Evolutionary conservation across 1,139 yeast genomes (phyloP), one percentile per base, ranked within the genome.

Genomic region (Yamadazyma conglobata): DNA sequence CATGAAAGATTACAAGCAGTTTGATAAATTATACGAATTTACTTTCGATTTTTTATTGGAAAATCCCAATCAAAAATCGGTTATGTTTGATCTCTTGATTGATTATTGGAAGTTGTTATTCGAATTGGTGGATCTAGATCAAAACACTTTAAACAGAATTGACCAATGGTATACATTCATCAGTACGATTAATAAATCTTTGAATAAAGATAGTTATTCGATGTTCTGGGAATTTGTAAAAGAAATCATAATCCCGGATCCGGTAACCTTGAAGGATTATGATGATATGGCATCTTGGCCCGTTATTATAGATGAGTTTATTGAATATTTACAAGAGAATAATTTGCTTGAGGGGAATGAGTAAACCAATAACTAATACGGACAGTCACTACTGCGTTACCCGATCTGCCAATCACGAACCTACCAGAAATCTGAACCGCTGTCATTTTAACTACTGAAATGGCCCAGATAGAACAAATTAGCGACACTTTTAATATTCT

Each of bases 251-350:
- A 54, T 64, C 2, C 42, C 53, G 1, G 84, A 81, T 43, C 77
- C 83, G 0, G 49, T 54, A 1, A 32, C 35, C 3, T 60, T 83
- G 11, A 52, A 56, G 8, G 62, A 56, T 3, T 88, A 87, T 54
- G 89, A 83, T 46, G 93, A 82, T 42, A 68, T 73, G 52, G 88
- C 83, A 26, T 84, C 96, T 1, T 89, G 97, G 97, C 98, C 97
- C 5, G 77, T 86, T 35, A 65, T 85, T 10, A 76, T 89, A 44
- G 98, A 89, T 50, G 89, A 80, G 38, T 91, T 74, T 52, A 81
- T 86, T 16, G 95, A 84, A 43, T 70, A 70, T 49, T 52, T 75
- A 37, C 58, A 57, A 15, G 73, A 64, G 21, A 48, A 49, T 12
- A 28, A 24, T 4, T 15, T 21, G 7, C 25, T 21, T 8, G 22